Base-by-base conservation (phyloP, 2,329 filamentous ascomycete species). In the Claviceps digitariae region DNA sequence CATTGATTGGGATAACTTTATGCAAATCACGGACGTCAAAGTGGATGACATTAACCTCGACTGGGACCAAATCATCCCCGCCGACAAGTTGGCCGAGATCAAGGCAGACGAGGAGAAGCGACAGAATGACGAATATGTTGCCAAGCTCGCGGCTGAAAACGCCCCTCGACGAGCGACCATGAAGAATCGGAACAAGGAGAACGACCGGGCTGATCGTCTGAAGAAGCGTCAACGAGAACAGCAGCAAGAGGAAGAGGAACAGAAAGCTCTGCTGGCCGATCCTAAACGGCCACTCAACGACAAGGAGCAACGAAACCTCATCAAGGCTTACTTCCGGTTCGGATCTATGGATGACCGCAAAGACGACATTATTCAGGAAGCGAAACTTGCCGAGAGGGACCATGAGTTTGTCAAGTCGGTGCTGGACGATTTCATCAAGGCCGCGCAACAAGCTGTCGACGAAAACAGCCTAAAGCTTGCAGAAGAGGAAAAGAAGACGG, bases 21-120 rank as follows among this genome's bases (percentile, higher is more conserved):
- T 98, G 72, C 90, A 97, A 64, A 95, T 95, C 63, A 96, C 93
- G 1, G 93, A 98, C 67, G 91, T 97, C 68, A 97, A 97, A 70
- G 87, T 97, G 25, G 87, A 97, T 55, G 78, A 82, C 50, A 73
- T 81, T 49, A 72, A 74, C 58, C 82, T 97, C 27, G 90, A 94
- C 60, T 98, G 93, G 93, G 93, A 98, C 62, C 87, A 97, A 59
- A 98, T 98, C 62, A 97, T 98, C 60, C 94, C 93, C 0, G 90
- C 90, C 55, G 90, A 95, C 8, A 84, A 95, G 62, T 78, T 98
- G 20, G 90, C 90, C 17, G 84, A 83, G 56, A 86, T 97, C 69
- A 95, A 94, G 67, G 84, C 83, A 0, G 88, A 95, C 50, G 91
- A 97, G 62, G 87, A 94, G 60, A 83, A 85, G 66, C 86, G 86